These are phyloP conservation scores for Suillus weaverae DNA, from an alignment of 768 basidiomycete species.

Conservation along the genomic window DNA sequence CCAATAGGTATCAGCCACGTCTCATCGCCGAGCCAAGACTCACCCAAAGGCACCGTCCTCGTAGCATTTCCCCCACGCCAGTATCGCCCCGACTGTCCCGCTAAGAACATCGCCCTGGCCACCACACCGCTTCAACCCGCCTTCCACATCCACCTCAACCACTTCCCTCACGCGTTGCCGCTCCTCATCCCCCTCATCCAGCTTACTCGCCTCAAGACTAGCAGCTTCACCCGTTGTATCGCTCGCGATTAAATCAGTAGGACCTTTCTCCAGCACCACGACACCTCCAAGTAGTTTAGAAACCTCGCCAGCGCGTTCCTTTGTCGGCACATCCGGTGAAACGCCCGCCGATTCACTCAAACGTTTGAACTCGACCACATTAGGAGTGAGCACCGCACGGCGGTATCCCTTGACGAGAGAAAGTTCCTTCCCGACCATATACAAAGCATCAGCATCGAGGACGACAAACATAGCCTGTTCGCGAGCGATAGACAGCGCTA, in stretches of 20 bases:
- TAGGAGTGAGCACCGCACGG: constrained; percentile 89
- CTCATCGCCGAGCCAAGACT: constrained; percentile 18
- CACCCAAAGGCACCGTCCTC: constrained; percentile 84
- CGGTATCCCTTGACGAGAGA: constrained; percentile 80
- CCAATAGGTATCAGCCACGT: constrained; percentile 2
- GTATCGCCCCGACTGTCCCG: constrained; percentile 82
- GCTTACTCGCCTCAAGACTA: constrained; percentile 43
- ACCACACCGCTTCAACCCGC: constrained; percentile 90
- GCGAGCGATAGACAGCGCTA: constrained; percentile 76
- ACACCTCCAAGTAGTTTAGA: constrained; percentile 81
- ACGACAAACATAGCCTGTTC: constrained; percentile 82
- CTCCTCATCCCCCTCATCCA: constrained; percentile 45
- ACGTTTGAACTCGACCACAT: constrained; percentile 89
- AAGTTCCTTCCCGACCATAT: constrained; percentile 75
- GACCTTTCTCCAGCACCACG: constrained; percentile 88
- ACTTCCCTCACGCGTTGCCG: constrained; percentile 58
- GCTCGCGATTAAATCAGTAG: constrained; percentile 76
- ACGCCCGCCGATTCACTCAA: constrained; percentile 75
- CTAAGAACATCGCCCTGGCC: constrained; percentile 95
- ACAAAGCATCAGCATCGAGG: constrained; percentile 92
- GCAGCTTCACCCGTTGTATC: constrained; percentile 62
- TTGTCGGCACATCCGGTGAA: constrained; percentile 48
- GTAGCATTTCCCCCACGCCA: constrained; percentile 96
- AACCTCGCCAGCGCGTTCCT: constrained; percentile 65
- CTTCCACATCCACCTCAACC: constrained; percentile 64